These are phyloP conservation scores for Diaporthe sp. DNA, from an alignment of 2,329 filamentous ascomycete genomes.

Conservation along the genomic window DNA sequence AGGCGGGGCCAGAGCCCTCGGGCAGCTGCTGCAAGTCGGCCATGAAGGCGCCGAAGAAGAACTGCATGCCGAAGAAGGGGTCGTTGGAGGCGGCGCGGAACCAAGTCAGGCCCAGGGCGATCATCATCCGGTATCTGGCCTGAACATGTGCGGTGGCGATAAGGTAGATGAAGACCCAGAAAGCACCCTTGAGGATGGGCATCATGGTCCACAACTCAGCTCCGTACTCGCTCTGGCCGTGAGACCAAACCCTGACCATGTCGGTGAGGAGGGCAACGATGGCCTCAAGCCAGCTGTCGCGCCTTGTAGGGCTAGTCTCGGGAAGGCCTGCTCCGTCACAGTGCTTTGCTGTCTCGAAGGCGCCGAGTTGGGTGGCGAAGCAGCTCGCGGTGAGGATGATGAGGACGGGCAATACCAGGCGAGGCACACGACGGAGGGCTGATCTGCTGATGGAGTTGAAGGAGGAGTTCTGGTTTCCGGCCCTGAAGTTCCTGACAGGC, in stretches of 20 bases:
- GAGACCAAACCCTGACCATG: slow-evolving; percentile 34
- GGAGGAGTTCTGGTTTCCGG: slow-evolving; percentile 34
- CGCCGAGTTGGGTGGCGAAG: slow-evolving; percentile 34
- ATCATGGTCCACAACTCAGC: slow-evolving; percentile 36
- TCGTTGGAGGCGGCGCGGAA: slow-evolving; percentile 36
- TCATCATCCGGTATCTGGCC: slow-evolving; percentile 35
- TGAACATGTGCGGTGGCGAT: slow-evolving; percentile 34
- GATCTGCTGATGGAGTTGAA: slow-evolving; percentile 35
- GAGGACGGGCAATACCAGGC: slow-evolving; percentile 33
- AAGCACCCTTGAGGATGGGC: slow-evolving; percentile 36
- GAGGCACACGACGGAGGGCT: slow-evolving; percentile 34
- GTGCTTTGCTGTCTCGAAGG: slow-evolving; percentile 32
- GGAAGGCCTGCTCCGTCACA: slow-evolving; percentile 33
- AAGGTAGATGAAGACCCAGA: slow-evolving; percentile 35
- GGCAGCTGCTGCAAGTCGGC: slow-evolving; percentile 33
- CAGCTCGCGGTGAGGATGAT: slow-evolving; percentile 32
- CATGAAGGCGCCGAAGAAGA: slow-evolving; percentile 37
- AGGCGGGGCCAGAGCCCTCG: slow-evolving; percentile 28
- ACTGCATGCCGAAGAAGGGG: slow-evolving; percentile 37
- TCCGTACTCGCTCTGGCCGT: slow-evolving; percentile 33
- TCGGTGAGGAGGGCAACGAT: slow-evolving; percentile 28
- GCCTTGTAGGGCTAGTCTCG: slow-evolving; percentile 31
- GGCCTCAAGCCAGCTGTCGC: slow-evolving; percentile 31
- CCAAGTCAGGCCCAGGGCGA: slow-evolving; percentile 31
- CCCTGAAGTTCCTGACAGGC: slow-evolving; percentile 31